These are phyloP conservation scores for Lotus japonicus DNA, from an alignment of 306 rosid species.

Conservation along the genomic window DNA sequence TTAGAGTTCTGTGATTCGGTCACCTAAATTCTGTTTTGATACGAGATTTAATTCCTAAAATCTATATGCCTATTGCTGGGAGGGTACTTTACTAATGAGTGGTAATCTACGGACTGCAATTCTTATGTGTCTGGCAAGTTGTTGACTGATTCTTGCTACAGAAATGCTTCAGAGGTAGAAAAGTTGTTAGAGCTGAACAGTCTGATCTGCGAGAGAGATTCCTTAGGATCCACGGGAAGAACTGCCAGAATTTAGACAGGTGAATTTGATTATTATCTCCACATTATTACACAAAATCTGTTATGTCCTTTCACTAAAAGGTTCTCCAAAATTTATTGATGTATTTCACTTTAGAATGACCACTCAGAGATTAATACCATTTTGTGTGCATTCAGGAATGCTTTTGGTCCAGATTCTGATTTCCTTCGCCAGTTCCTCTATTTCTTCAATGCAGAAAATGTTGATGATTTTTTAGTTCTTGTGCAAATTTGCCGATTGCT, in stretches of 20 bases:
- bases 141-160: constrained; percentile 63
- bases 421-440: constrained; percentile 79
- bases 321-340: neutral
- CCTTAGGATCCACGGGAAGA: constrained; percentile 46
- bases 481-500: constrained; percentile 76
- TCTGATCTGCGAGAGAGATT: constrained; percentile 63
- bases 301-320: neutral
- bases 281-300: neutral
- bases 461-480: constrained; percentile 59
- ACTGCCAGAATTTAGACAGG: constrained; percentile 72
- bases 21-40: too few relatives aligned
- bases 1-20: neutral
- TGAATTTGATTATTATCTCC: constrained; percentile 23
- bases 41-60: too few relatives aligned
- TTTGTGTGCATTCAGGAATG: constrained; percentile 56
- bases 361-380: constrained; percentile 6
- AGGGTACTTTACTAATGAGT: too few relatives aligned
- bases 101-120: too few relatives aligned
- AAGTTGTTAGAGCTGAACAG: constrained; percentile 53
- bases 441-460: constrained; percentile 62
- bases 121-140: constrained; percentile 19
- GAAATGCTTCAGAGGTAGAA: constrained; percentile 98
- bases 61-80: too few relatives aligned
- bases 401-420: constrained; percentile 82
- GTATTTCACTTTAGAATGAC: neutral